Conservation (phyloP, 345 rosid genomes). For the Eucalyptus pauciflora region DNA sequence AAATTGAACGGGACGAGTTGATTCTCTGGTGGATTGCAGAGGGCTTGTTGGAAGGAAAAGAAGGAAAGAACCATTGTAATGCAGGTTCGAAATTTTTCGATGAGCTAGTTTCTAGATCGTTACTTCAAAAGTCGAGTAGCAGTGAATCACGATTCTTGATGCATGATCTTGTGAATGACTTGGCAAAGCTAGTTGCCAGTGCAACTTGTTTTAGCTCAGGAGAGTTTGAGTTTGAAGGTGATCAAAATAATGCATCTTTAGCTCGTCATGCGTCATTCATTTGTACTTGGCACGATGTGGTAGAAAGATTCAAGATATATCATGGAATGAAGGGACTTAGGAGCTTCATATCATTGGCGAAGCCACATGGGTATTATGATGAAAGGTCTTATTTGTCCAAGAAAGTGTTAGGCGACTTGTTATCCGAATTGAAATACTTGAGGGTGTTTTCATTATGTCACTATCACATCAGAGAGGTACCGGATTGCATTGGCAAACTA, state of each 20-base stretch:
- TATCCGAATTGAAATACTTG: rapidly evolving
- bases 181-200: rapidly evolving
- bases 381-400: rapidly evolving
- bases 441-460: too few relatives aligned
- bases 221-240: rapidly evolving
- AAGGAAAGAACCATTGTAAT: rapidly evolving
- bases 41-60: too few relatives aligned
- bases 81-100: rapidly evolving
- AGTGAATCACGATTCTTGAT: too few relatives aligned
- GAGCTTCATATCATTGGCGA: rapidly evolving
- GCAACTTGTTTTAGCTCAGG: rapidly evolving
- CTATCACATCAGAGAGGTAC: rapidly evolving
- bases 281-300: rapidly evolving
- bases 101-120: rapidly evolving
- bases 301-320: too few relatives aligned
- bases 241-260: rapidly evolving
- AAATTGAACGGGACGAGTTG: too few relatives aligned
- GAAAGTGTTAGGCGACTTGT: rapidly evolving
- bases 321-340: too few relatives aligned
- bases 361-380: too few relatives aligned
- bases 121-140: rapidly evolving
- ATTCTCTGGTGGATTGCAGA: too few relatives aligned
- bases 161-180: too few relatives aligned
- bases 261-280: too few relatives aligned
- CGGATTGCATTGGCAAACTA: background rate